These are phyloP conservation scores for Euphorbia peplus DNA, from an alignment of 345 rosid species.

Conservation along the genomic window DNA sequence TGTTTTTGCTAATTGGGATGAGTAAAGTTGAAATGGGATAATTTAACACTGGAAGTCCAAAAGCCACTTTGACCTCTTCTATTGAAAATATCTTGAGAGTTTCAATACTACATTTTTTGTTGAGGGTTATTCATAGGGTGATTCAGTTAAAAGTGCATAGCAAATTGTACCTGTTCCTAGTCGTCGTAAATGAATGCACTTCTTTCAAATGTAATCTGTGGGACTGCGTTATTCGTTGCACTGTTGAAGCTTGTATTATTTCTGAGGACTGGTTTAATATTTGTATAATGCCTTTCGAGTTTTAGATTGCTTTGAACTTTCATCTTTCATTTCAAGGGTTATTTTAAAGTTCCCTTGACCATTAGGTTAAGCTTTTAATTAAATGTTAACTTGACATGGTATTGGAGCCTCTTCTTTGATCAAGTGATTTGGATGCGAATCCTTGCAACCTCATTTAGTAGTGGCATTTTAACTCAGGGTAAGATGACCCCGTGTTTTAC, in stretches of 20 bases:
- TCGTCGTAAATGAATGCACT: background rate
- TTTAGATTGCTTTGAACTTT: background rate
- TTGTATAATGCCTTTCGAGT: background rate
- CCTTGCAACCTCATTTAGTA: too few species aligned
- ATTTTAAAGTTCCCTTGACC: too few species aligned
- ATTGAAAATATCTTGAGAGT: too few species aligned
- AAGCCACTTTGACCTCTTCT: background rate
- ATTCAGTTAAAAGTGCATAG: background rate
- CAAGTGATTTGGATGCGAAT: too few species aligned
- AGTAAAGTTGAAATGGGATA: background rate
- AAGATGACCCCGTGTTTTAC: too few species aligned
- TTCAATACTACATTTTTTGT: too few species aligned
- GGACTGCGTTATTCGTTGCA: background rate
- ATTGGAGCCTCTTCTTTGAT: too few species aligned
- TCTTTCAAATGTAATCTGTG: background rate
- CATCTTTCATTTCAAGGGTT: background rate
- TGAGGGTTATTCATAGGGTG: background rate
- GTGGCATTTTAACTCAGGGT: too few species aligned
- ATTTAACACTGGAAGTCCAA: background rate
- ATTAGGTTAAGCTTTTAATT: too few species aligned
- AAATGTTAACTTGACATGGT: too few species aligned
- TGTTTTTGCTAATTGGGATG: background rate
- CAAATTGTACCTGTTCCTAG: background rate
- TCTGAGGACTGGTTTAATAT: background rate
- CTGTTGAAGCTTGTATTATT: background rate